These are phyloP conservation scores for Fomitopsis pulvina DNA, from an alignment of 768 basidiomycete species.

Conservation along the genomic window DNA sequence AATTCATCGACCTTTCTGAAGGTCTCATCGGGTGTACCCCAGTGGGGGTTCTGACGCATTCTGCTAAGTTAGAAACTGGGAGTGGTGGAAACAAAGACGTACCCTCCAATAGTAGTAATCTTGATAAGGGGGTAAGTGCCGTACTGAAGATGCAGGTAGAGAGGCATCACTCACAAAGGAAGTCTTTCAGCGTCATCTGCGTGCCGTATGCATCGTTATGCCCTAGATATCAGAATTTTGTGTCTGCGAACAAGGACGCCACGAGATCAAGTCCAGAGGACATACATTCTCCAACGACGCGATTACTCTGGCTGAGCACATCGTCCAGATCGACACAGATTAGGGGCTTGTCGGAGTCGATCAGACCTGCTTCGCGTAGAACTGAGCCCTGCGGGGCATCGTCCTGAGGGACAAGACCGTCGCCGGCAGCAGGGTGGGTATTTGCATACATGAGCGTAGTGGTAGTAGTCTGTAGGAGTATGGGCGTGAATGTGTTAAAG, in stretches of 20 bases:
- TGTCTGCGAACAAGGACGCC: neutral
- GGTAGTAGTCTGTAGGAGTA: too few relatives aligned
- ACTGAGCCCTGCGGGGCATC: neutral
- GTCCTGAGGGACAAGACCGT: neutral
- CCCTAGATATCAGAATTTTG: conserved; percentile 36
- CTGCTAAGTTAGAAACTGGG: neutral
- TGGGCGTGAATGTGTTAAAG: too few relatives aligned
- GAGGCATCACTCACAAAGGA: conserved; percentile 43
- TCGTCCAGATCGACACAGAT: conserved; percentile 67
- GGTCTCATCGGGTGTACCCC: conserved; percentile 57
- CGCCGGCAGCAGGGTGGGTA: neutral
- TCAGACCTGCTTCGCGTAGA: neutral
- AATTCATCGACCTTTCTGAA: conserved; percentile 52
- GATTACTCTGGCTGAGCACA: conserved; percentile 60
- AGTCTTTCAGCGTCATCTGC: conserved; percentile 46
- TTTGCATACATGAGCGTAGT: neutral
- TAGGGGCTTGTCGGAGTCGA: conserved; percentile 25
- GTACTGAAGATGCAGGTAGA: neutral
- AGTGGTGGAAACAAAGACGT: neutral
- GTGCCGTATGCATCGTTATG: conserved; percentile 58
- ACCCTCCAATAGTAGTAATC: conserved; percentile 80
- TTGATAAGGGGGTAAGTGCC: conserved; percentile 13
- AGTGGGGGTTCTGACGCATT: conserved; percentile 40
- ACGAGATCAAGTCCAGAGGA: conserved; percentile 4
- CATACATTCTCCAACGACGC: conserved; percentile 50